phyloP scores from a whole-genome alignment of 768 basidiomycete genomes.

The Russula ochroleuca region DNA sequence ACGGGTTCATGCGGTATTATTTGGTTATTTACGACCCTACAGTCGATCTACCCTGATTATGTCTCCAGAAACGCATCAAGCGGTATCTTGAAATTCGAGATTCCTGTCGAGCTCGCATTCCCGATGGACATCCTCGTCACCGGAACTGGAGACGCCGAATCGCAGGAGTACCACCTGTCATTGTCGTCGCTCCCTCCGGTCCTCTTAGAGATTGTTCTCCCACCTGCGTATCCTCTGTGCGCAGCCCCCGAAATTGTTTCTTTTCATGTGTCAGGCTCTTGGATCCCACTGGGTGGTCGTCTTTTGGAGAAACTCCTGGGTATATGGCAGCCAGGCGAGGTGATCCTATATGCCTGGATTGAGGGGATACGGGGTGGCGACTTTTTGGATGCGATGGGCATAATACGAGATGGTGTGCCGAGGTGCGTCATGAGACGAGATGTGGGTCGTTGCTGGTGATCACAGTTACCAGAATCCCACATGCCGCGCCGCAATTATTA shows the following conservation, averaged over 20 bases:
- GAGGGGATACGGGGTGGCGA: constrained; percentile 67
- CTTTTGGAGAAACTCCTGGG: constrained; percentile 43
- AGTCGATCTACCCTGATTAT: constrained; percentile 81
- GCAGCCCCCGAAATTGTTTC: constrained; percentile 52
- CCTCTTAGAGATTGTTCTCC: constrained; percentile 51
- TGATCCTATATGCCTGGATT: constrained; percentile 64
- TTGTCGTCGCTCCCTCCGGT: constrained; percentile 60
- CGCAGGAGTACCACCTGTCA: constrained; percentile 32
- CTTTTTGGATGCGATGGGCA: constrained; percentile 48
- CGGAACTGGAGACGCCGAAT: constrained; percentile 29
- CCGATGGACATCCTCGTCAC: constrained; percentile 41
- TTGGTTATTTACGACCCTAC: constrained; percentile 3
- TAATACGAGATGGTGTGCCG: constrained; percentile 31
- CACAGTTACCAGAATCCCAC: constrained; percentile 42
- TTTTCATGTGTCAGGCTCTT: constrained; percentile 53
- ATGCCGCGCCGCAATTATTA: constrained; percentile 55
- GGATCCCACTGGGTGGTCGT: constrained; percentile 45
- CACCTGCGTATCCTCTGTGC: constrained; percentile 50
- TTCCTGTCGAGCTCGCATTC: constrained; percentile 57
- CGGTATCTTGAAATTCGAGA: constrained; percentile 50
- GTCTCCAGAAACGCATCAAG: constrained; percentile 41
- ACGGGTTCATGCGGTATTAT: background rate
- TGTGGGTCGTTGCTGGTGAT: background rate
- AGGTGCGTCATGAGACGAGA: constrained; percentile 1
- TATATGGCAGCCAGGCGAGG: constrained; percentile 60